phyloP scores from a whole-genome alignment of 371 early-diverging fungal genomes.

The Mortierella sp. region DNA sequence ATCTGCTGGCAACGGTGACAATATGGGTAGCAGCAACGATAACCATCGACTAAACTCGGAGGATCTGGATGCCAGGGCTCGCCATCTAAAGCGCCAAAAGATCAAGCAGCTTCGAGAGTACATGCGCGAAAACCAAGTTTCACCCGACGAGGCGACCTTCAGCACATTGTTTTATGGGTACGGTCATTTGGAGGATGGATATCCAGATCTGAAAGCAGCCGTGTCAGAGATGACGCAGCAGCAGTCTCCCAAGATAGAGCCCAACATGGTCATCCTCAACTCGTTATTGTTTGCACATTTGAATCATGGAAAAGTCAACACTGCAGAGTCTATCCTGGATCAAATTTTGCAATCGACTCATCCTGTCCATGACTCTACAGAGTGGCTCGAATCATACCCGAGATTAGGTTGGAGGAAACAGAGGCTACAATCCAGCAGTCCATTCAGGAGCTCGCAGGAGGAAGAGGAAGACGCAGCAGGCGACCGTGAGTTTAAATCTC shows the following conservation, averaged over 20 bases:
- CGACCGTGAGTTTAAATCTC: not conserved
- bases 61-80: slow-evolving; percentile 8
- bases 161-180: slow-evolving; percentile 43
- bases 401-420: not conserved
- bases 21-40: not conserved
- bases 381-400: not conserved
- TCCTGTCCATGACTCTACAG: not conserved
- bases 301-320: slow-evolving; percentile 31
- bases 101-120: slow-evolving; percentile 18
- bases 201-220: slow-evolving; percentile 20
- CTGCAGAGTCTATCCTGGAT: slow-evolving; percentile 34
- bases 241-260: slow-evolving; percentile 7
- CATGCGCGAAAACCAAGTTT: slow-evolving; percentile 17
- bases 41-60: not conserved
- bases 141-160: slow-evolving; percentile 32
- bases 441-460: slow-evolving; percentile 6
- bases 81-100: slow-evolving; percentile 29
- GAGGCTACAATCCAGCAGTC: slow-evolving; percentile 11
- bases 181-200: slow-evolving; percentile 40
- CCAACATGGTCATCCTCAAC: slow-evolving; percentile 24
- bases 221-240: slow-evolving; percentile 24
- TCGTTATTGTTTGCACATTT: slow-evolving; percentile 44
- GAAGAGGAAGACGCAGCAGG: not conserved
- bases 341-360: slow-evolving; percentile 16
- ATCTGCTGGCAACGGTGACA: not conserved